These are phyloP conservation scores for Nigrospora sphaerica DNA, from an alignment of 2,329 filamentous ascomycete species.

Conservation along the genomic window DNA sequence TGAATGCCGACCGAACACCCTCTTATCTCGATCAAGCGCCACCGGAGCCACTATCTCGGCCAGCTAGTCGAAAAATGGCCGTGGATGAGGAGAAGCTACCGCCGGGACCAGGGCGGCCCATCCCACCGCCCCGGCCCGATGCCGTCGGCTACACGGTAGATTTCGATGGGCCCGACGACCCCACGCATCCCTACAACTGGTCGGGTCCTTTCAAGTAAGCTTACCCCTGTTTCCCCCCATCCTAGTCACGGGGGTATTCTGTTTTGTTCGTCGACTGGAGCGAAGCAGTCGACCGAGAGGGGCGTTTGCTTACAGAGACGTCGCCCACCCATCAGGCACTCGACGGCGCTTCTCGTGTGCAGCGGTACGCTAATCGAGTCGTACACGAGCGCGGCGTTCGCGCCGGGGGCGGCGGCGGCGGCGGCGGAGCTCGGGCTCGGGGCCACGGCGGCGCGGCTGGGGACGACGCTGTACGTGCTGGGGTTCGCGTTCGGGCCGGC, in stretches of 20 bases:
- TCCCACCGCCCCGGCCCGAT: neutral
- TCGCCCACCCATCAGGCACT: neutral
- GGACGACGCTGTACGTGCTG: neutral
- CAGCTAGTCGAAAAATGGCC: neutral
- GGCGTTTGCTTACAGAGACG: too few species aligned
- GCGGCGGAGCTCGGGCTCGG: neutral
- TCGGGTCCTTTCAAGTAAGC: neutral
- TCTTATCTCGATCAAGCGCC: too few species aligned
- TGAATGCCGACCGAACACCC: too few species aligned
- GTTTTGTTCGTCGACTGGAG: neutral
- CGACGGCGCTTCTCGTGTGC: neutral
- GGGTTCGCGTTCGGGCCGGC: conserved; percentile 1
- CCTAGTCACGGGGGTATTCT: neutral
- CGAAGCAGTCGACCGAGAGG: too few species aligned
- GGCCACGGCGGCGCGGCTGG: neutral
- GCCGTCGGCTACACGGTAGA: neutral
- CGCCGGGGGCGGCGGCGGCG: neutral
- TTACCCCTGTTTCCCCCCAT: neutral
- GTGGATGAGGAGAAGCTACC: neutral
- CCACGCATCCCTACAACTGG: neutral
- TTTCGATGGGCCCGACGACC: conserved; percentile 1
- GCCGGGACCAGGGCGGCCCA: neutral
- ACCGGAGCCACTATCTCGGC: too few species aligned
- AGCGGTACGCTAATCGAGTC: neutral
- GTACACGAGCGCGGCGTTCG: conserved; percentile 1